Base-by-base conservation (phyloP, 106 monocot species). In the Dendrobium huoshanense region DNA sequence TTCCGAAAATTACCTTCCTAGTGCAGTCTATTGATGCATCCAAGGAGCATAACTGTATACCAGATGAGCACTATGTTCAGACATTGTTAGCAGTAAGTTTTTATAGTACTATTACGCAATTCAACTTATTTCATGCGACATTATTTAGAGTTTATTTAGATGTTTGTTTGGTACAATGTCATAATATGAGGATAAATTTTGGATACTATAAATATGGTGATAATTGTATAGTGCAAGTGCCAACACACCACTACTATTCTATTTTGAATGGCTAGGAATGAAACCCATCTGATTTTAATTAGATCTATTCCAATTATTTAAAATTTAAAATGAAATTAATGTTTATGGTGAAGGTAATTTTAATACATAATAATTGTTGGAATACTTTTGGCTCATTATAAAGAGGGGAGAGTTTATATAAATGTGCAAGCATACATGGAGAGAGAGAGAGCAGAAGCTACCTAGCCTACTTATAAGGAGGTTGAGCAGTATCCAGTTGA, bases 21-120 rank as follows among this genome's bases (percentile, higher is more conserved):
- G n/a, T 88, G 78, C 83, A 99, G 98, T 88, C 91, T 78, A 73
- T 83, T 29, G 88, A 99, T 83, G 89, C 83, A 72, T 83, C 80
- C 45, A 95, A 99, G 77, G 91, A 89, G 43, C 98, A 99, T 75
- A 99, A 99, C 82, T 99, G 98, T 79, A 95, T 99, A 85, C 98
- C 98, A 47, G 98, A 99, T 84, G 98, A 99, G 79, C 98, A 99
- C 78, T 99, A 99, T 87, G 95, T 99, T 80, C 98, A 95, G 79
- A 93, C 95, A 17, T 81, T 99, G 80, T 68, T 99, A 31, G 98
- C 98, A 47, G 98, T 99, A 84, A 91, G 91, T 80, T 79, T 49
- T 64, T 48, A 19, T 65, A 59, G 1, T 17, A 27, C n/a, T 73
- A 2, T 42, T 79, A 29, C 22, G 44, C 43, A 27, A 40, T 41